Base-by-base conservation (phyloP, 768 basidiomycete species). In the Amanita muscaria region DNA sequence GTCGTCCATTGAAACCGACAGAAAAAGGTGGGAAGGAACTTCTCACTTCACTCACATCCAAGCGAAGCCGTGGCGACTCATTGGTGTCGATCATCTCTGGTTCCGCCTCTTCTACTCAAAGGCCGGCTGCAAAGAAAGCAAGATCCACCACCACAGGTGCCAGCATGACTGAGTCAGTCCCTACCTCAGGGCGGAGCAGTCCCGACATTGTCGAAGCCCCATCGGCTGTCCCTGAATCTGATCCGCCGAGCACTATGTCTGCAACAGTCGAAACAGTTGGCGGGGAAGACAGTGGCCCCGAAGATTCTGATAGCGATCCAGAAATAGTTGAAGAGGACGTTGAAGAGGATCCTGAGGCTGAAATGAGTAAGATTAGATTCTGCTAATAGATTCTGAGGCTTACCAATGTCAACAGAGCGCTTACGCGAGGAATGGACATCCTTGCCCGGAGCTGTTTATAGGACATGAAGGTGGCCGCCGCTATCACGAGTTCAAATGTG, bases 311-410 rank as follows among this genome's bases (percentile, higher is more conserved):
- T 33, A 33, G 32, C 10, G 32, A 11, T 33, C 32, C 32, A 33
- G 32, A 33, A 33, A 33, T 33, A 33, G 32, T 33, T 33, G 32
- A 33, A n/a, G n/a, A n/a, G n/a, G n/a, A n/a, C n/a, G n/a, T n/a
- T n/a, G n/a, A n/a, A 33, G 32, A 33, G 32, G 32, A 33, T 33
- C 32, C 32, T 11, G 32, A 33, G 32, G 32, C 32, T 33, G 32
- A 33, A 33, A 33, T 33, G 32, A 33, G 32, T 33, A 33, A 33
- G 32, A 33, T 33, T 33, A 11, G 32, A 33, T 33, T 33, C 3
- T 33, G 32, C 32, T 33, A 33, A 33, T 33, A 33, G 32, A 33
- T 33, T 33, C 10, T 11, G 32, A 33, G 32, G 32, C 32, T 33
- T 33, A 33, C 32, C 32, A 4, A 11, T 33, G 32, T 33, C 32